Percentiles rank a stretch among this genome's conserved stretches.
phyloP scores from a whole-genome alignment of 164 flowering plant genomes.

The Nelumbo lutea region DNA sequence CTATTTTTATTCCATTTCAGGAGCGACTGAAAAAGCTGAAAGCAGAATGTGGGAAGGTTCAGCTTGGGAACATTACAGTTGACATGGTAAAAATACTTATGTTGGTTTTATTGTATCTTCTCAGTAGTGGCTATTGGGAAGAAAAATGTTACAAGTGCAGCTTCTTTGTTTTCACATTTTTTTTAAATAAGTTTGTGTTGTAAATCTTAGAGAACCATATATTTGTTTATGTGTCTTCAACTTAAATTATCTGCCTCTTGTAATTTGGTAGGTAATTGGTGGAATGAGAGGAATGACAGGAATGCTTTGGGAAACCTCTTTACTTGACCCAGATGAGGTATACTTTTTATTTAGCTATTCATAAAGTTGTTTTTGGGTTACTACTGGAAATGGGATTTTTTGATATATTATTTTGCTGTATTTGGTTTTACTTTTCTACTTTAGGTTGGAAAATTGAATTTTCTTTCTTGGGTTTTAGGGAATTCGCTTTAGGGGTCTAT shows the following conservation, averaged over 20 bases:
- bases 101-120: background rate
- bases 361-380: background rate
- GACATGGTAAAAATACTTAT: constrained; percentile 67
- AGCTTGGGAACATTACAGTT: constrained; percentile 85
- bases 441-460: background rate
- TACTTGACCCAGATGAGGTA: constrained; percentile 81
- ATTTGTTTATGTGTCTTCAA: background rate
- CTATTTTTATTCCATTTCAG: constrained; percentile 31
- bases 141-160: background rate
- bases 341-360: background rate
- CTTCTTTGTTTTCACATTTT: background rate
- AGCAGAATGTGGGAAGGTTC: constrained; percentile 81
- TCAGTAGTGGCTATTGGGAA: background rate
- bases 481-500: constrained; percentile 85
- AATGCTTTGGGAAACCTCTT: constrained; percentile 88
- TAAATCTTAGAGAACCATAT: background rate
- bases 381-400: background rate
- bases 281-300: constrained; percentile 99
- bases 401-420: background rate
- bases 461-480: constrained; percentile 47
- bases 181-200: background rate
- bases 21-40: constrained; percentile 91
- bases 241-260: background rate
- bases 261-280: constrained; percentile 45
- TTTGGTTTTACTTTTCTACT: background rate